These are phyloP conservation scores for Nemania bipapillata DNA, from an alignment of 2,329 filamentous ascomycete genomes.

Conservation along the genomic window DNA sequence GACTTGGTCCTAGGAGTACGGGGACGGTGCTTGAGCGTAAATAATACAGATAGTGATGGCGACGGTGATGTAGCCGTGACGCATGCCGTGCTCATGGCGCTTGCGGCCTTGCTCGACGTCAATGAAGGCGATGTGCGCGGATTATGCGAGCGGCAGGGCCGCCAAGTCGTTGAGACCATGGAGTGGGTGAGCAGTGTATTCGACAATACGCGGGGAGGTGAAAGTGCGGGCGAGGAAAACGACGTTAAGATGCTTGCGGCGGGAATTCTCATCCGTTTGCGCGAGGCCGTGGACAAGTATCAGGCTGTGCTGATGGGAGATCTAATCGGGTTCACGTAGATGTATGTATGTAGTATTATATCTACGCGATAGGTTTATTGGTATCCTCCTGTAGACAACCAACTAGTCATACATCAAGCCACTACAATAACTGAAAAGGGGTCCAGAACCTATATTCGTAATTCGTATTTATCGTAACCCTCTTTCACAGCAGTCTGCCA, in stretches of 20 bases:
- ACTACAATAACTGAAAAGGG: too few species aligned
- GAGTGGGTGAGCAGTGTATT: conserved; percentile 87
- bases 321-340: conserved; percentile 57
- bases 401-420: too few species aligned
- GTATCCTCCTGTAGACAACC: background rate
- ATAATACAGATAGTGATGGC: conserved; percentile 5
- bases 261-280: conserved; percentile 78
- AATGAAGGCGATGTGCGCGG: conserved; percentile 77
- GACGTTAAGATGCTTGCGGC: conserved; percentile 82
- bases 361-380: background rate
- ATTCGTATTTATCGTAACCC: background rate
- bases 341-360: background rate
- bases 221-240: conserved; percentile 74
- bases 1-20: conserved; percentile 79
- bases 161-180: conserved; percentile 83
- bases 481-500: too few species aligned
- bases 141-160: conserved; percentile 77
- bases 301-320: conserved; percentile 81
- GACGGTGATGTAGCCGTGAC: conserved; percentile 70
- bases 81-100: conserved; percentile 79
- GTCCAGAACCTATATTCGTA: background rate
- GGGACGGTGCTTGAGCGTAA: conserved; percentile 60
- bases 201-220: conserved; percentile 63
- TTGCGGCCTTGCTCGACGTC: conserved; percentile 83
- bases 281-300: conserved; percentile 84